Percentiles rank a stretch among this genome's conserved stretches.
phyloP scores from a whole-genome alignment of 2,329 filamentous ascomycete genomes.

The Claviceps spartinae region DNA sequence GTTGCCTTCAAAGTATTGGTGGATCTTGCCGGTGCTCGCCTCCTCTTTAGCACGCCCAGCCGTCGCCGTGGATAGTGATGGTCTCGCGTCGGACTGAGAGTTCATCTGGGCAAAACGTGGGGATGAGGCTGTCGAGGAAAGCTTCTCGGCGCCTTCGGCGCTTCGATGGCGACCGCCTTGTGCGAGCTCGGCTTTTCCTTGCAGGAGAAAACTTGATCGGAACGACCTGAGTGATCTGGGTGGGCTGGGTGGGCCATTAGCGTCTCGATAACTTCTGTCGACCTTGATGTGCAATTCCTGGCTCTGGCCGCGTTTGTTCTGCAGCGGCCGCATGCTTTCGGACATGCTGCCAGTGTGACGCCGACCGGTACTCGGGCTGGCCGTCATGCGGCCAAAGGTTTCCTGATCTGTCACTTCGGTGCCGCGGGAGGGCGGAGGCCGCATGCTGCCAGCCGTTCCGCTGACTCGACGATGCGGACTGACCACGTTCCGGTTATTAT shows the following conservation, averaged over 20 bases:
- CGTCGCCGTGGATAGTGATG: neutral
- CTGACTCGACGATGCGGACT: conserved; percentile 15
- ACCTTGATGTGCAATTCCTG: conserved; percentile 43
- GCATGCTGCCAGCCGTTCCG: conserved; percentile 29
- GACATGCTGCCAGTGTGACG: conserved; percentile 48
- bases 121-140: conserved; percentile 69
- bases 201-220: conserved; percentile 58
- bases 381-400: conserved; percentile 54
- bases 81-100: conserved; percentile 12
- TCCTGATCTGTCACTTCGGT: conserved; percentile 71
- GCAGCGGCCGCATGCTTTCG: conserved; percentile 69
- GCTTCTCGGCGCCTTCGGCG: conserved; percentile 60
- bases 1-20: conserved; percentile 89
- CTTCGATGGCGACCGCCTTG: conserved; percentile 38
- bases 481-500: conserved; percentile 36
- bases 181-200: conserved; percentile 38
- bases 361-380: conserved; percentile 54
- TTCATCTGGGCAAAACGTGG: conserved; percentile 46
- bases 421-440: conserved; percentile 57
- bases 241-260: conserved; percentile 41
- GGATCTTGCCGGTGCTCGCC: conserved; percentile 50
- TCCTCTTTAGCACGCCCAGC: conserved; percentile 5
- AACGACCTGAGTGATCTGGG: conserved; percentile 64
- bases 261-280: conserved; percentile 42
- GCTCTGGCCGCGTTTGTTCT: conserved; percentile 26